phyloP scores from a whole-genome alignment of 2,329 filamentous ascomycete genomes.

The Aspergillus chevalieri region DNA sequence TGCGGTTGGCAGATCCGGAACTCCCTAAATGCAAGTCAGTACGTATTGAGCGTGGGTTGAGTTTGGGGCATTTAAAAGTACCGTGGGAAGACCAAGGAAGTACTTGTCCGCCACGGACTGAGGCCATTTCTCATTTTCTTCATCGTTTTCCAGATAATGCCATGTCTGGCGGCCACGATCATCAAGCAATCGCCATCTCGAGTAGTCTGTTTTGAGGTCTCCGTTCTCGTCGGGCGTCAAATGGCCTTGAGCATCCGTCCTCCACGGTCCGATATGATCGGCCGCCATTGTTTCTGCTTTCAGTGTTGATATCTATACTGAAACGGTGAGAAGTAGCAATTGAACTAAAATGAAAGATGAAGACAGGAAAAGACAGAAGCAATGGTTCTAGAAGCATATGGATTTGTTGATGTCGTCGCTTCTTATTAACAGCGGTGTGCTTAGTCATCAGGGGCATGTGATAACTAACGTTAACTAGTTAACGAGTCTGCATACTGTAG shows the following conservation, averaged over 20 bases:
- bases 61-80: slow-evolving; percentile 37
- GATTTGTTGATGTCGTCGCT: neutral
- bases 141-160: slow-evolving; percentile 75
- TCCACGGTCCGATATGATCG: slow-evolving; percentile 30
- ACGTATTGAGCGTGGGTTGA: neutral
- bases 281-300: slow-evolving; percentile 12
- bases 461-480: neutral
- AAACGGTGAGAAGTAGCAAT: neutral
- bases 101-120: slow-evolving; percentile 87
- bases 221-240: slow-evolving; percentile 28
- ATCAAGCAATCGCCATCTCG: slow-evolving; percentile 77
- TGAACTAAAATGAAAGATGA: slow-evolving; percentile 1
- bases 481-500: neutral
- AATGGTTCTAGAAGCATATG: neutral
- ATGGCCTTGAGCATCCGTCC: slow-evolving; percentile 29
- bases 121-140: slow-evolving; percentile 70
- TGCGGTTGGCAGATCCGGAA: slow-evolving; percentile 65
- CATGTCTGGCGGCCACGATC: slow-evolving; percentile 84
- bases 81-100: slow-evolving; percentile 71
- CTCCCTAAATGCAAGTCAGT: slow-evolving; percentile 48
- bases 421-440: neutral
- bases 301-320: no score
- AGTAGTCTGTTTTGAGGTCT: slow-evolving; percentile 63
- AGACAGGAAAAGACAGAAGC: neutral
- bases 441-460: neutral